Evolutionary conservation across 257 asterid genomes (phyloP).

Genomic region (Ilex asprella): DNA sequence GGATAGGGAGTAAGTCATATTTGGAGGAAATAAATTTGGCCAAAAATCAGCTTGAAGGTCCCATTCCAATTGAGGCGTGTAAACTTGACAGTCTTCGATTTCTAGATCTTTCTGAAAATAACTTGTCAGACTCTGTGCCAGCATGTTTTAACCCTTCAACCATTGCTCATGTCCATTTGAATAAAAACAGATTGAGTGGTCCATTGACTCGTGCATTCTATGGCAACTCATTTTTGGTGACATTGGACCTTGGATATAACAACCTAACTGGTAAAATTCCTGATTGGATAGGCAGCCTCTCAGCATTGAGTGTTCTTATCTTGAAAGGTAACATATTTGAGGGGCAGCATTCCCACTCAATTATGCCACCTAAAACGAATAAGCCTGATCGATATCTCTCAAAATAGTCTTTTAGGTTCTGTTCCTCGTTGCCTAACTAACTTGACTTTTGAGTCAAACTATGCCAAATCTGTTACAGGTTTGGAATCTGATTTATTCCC

Average conservation of each 20-base stretch:
- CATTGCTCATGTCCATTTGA: background rate
- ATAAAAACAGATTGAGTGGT: background rate
- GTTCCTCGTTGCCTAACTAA: no score
- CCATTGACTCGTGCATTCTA: background rate
- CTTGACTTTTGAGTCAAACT: no score
- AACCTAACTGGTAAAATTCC: slow-evolving; percentile 6
- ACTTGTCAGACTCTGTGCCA: background rate
- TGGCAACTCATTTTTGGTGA: background rate
- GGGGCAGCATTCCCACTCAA: background rate
- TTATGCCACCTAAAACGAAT: background rate
- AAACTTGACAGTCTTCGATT: background rate
- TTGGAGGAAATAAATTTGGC: slow-evolving; percentile 2
- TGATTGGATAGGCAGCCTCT: background rate
- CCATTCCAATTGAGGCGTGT: slow-evolving; percentile 5
- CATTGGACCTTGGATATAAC: slow-evolving; percentile 1
- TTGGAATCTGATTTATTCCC: background rate
- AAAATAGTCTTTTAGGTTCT: background rate
- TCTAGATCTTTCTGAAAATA: background rate
- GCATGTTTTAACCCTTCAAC: slow-evolving; percentile 2
- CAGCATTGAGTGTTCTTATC: no score
- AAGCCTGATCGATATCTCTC: slow-evolving; percentile 8
- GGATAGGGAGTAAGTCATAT: background rate
- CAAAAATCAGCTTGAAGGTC: background rate
- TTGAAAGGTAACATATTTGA: no score
- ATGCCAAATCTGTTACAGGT: no score